A percentile compares a stretch with the other conserved stretches of the same genome.
Evolutionary conservation across 2,329 filamentous ascomycete genomes (phyloP).

Genomic region (Teratosphaeria epicoccoides): DNA sequence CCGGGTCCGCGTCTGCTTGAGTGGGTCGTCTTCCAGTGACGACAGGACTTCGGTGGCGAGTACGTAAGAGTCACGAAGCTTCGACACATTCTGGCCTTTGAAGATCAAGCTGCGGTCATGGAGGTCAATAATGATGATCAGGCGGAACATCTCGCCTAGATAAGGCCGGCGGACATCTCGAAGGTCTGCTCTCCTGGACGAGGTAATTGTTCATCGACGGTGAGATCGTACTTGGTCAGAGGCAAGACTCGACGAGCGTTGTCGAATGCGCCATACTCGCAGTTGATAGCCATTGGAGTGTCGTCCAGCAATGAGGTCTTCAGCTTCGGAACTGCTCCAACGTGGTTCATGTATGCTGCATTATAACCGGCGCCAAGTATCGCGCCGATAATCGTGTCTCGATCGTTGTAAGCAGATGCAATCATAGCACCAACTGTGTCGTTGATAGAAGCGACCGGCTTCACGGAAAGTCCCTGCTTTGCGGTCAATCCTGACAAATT

Average conservation of each 20-base stretch:
- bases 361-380: slow-evolving; percentile 94
- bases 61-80: slow-evolving; percentile 70
- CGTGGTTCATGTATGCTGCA: slow-evolving; percentile 84
- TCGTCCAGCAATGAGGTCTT: slow-evolving; percentile 65
- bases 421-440: slow-evolving; percentile 89
- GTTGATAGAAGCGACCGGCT: slow-evolving; percentile 77
- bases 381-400: slow-evolving; percentile 74
- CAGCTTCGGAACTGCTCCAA: slow-evolving; percentile 72
- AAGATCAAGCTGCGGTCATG: slow-evolving; percentile 71
- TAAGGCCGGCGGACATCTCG: slow-evolving; percentile 97
- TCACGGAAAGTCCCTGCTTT: slow-evolving; percentile 68
- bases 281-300: slow-evolving; percentile 90
- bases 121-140: slow-evolving; percentile 74
- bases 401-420: slow-evolving; percentile 79
- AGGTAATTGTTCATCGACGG: slow-evolving; percentile 83
- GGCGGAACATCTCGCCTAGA: slow-evolving; percentile 85
- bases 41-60: slow-evolving; percentile 88
- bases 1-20: slow-evolving; percentile 14
- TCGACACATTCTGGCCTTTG: slow-evolving; percentile 62
- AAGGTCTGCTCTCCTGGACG: slow-evolving; percentile 90
- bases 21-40: slow-evolving; percentile 59
- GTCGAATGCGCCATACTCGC: slow-evolving; percentile 95
- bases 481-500: slow-evolving; percentile 38
- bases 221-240: slow-evolving; percentile 72
- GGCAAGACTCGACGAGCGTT: slow-evolving; percentile 87